A percentile compares a stretch with the other conserved stretches of the same genome.
Evolutionary conservation across 164 flowering plant genomes (phyloP).

Genomic region (Umbellularia californica): DNA sequence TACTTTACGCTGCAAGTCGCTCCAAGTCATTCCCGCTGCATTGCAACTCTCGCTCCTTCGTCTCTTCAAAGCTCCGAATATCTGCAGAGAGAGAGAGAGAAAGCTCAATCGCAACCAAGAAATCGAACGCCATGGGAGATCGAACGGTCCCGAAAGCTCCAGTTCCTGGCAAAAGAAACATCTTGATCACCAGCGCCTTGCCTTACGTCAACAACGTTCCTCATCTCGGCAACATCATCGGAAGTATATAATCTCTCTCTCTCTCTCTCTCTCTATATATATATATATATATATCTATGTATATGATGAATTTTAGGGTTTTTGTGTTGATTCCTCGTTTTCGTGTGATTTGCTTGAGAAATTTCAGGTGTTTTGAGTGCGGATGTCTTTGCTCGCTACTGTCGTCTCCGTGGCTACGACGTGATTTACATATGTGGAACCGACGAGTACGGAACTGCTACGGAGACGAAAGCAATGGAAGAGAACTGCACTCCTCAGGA

Average conservation of each 20-base stretch:
- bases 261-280: background rate
- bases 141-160: slow-evolving; percentile 41
- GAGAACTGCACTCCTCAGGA: slow-evolving; percentile 65
- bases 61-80: background rate
- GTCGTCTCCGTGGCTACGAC: slow-evolving; percentile 62
- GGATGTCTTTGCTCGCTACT: slow-evolving; percentile 74
- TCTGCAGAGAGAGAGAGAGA: background rate
- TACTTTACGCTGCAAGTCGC: too few species aligned
- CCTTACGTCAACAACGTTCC: slow-evolving; percentile 85
- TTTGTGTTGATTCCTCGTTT: background rate
- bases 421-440: slow-evolving; percentile 64
- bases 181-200: slow-evolving; percentile 68
- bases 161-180: slow-evolving; percentile 49
- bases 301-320: background rate
- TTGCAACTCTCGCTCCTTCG: background rate
- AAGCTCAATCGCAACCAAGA: background rate
- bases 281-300: slow-evolving; percentile 4
- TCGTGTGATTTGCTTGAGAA: background rate
- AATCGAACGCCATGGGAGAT: slow-evolving; percentile 1
- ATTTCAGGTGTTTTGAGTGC: slow-evolving; percentile 66
- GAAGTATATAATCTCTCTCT: slow-evolving; percentile 33
- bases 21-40: too few species aligned
- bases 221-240: slow-evolving; percentile 80
- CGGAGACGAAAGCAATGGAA: slow-evolving; percentile 78
- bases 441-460: slow-evolving; percentile 78